Evolutionary conservation across 2,329 filamentous ascomycete genomes (phyloP).

Genomic region (Penicillium sp.): DNA sequence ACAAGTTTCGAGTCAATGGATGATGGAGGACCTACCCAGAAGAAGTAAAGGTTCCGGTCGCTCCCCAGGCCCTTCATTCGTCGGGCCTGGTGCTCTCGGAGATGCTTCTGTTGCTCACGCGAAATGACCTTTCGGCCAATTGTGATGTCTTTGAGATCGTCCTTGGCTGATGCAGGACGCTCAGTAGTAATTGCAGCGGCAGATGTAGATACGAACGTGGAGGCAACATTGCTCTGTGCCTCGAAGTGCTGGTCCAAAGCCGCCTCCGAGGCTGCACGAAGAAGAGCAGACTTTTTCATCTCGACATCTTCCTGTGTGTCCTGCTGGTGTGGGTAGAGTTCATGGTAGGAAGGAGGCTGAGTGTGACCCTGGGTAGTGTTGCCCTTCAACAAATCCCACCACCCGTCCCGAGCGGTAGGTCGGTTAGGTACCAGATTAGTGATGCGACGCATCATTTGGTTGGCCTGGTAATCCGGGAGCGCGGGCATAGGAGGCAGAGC

Average conservation of each 20-base stretch:
- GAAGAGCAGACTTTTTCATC: conserved; percentile 42
- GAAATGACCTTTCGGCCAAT: conserved; percentile 44
- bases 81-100: conserved; percentile 44
- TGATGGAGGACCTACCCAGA: conserved; percentile 46
- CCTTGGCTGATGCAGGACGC: conserved; percentile 25
- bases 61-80: conserved; percentile 48
- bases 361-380: conserved; percentile 45
- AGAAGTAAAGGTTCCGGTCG: conserved; percentile 51
- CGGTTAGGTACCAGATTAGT: conserved; percentile 68
- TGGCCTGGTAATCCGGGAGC: conserved; percentile 68
- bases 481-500: conserved; percentile 58
- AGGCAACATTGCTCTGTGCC: conserved; percentile 26
- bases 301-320: conserved; percentile 34
- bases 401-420: conserved; percentile 51
- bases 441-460: conserved; percentile 67
- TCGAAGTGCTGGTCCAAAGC: conserved; percentile 46
- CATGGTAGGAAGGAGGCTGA: conserved; percentile 71
- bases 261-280: conserved; percentile 43
- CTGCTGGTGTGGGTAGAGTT: conserved; percentile 60
- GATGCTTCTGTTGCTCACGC: conserved; percentile 45
- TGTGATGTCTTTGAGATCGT: conserved; percentile 40
- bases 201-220: conserved; percentile 10
- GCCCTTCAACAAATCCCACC: conserved; percentile 64
- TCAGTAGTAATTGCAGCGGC: conserved; percentile 7
- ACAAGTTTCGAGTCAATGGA: neutral